Base-by-base conservation (phyloP, 352 stramenopile species). In the Phytophthora pini region DNA sequence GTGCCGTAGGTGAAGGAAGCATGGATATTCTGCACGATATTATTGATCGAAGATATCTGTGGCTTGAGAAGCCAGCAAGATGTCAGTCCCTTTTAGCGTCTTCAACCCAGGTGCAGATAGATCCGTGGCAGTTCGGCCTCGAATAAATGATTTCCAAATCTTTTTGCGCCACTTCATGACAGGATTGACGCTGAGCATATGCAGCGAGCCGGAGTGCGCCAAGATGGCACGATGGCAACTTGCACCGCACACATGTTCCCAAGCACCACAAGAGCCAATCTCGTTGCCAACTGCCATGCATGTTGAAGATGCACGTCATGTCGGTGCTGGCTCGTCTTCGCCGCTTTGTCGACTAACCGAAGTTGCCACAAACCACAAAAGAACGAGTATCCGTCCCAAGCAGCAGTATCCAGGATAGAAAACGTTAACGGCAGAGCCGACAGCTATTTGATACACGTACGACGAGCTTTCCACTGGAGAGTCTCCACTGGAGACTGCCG, bases 301-400 rank as follows among this genome's bases (percentile, higher is more conserved):
- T 26, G 50, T 61, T 67, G 50, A 62, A 62, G 31, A 38, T 56
- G 50, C 29, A 61, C 41, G 43, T 55, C 50, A 61, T 49, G 58
- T 56, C 17, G 29, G 11, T 2, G 26, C 49, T 56, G 59, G 38
- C 50, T 45, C 50, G 59, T 65, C 59, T 67, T 60, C 50, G 13
- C 36, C 13, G 47, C 31, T 36, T 53, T 17, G 47, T 55, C 59
- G 60, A 68, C 60, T 68, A 67, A 61, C 49, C 24, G 31, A 61
- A 54, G 49, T 17, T 36, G 26, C n/a, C 11, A 22, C 20, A 45
- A 13, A 11, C 47, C 24, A 4, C 24, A 4, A 26, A 26, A 26
- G 24, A 26, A 26, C 24, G 24, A 39, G 46, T 39, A 20, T 57
- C 34, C 36, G 9, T 34, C 34, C 43, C 31, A 61, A 54, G 31